phyloP scores from a whole-genome alignment of 805 yeast genomes.

The Metschnikowia colocasiae region DNA sequence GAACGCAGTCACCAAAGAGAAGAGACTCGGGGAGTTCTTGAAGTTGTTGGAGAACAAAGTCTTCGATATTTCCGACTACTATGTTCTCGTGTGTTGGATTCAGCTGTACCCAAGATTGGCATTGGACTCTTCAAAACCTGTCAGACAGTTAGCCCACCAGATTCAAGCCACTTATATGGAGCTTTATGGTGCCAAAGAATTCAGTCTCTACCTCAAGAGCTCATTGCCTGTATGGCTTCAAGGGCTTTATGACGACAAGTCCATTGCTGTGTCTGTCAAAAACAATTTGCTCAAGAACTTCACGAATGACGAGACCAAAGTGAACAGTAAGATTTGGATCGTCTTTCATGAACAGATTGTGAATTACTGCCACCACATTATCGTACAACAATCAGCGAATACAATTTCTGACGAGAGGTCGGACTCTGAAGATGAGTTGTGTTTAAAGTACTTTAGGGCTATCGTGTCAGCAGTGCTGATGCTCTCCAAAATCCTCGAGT shows the following conservation, averaged over 20 bases:
- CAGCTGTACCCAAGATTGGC: conserved; percentile 80
- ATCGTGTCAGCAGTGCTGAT: conserved; percentile 48
- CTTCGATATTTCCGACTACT: conserved; percentile 40
- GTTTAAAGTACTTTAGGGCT: conserved; percentile 58
- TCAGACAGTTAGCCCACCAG: conserved; percentile 61
- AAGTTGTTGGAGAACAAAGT: conserved; percentile 31
- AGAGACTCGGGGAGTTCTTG: conserved; percentile 56
- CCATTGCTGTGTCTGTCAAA: conserved; percentile 51
- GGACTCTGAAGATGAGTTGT: conserved; percentile 61
- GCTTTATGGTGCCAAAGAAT: conserved; percentile 53
- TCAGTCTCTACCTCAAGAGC: conserved; percentile 64
- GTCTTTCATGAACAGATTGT: conserved; percentile 55
- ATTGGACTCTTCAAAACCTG: conserved; percentile 62
- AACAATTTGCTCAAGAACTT: conserved; percentile 52
- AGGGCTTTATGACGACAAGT: conserved; percentile 70
- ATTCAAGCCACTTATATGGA: conserved; percentile 48
- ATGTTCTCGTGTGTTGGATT: conserved; percentile 62
- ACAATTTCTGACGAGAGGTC: conserved; percentile 74
- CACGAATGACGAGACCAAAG: conserved; percentile 46
- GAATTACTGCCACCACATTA: conserved; percentile 48
- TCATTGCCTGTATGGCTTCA: conserved; percentile 70
- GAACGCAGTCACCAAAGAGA: conserved; percentile 82
- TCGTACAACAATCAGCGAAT: conserved; percentile 55
- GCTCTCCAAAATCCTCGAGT: conserved; percentile 32
- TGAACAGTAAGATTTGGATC: conserved; percentile 53